Evolutionary conservation across 176 grass and related monocot genomes (phyloP).

Genomic region (Bothriochloa decipiens): DNA sequence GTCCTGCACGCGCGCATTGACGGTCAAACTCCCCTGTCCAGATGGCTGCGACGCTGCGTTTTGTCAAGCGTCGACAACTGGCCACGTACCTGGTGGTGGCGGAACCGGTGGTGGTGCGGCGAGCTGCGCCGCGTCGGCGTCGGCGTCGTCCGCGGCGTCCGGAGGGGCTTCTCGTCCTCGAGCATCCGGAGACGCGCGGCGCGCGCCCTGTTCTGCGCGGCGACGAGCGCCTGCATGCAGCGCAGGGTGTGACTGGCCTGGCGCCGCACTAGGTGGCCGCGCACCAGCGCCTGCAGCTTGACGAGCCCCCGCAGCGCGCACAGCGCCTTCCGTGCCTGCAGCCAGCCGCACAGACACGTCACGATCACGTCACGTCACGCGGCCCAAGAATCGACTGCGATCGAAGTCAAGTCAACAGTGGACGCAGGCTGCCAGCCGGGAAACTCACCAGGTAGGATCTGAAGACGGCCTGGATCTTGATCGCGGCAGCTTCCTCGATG

Average conservation of each 20-base stretch:
- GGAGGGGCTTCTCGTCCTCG: constrained; percentile 47
- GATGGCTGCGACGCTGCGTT: too few relatives aligned
- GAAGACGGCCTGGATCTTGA: constrained; percentile 86
- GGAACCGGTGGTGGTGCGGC: constrained; percentile 56
- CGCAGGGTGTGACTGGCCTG: constrained; percentile 77
- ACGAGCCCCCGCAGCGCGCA: constrained; percentile 78
- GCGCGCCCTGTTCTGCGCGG: constrained; percentile 61
- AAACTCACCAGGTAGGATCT: constrained; percentile 68
- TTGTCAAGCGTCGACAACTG: too few relatives aligned
- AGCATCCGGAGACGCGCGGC: constrained; percentile 47
- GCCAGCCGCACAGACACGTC: background rate
- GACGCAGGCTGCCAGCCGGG: background rate
- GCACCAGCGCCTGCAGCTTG: constrained; percentile 86
- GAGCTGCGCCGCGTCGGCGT: constrained; percentile 39
- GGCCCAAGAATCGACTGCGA: background rate
- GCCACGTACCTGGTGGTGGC: constrained; percentile 51
- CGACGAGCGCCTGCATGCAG: constrained; percentile 85
- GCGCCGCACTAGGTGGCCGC: constrained; percentile 71
- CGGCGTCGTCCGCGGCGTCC: constrained; percentile 50
- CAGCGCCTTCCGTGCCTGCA: constrained; percentile 90
- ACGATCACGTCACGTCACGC: background rate
- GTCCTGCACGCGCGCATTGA: background rate
- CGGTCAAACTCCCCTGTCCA: background rate
- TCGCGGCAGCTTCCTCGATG: constrained; percentile 68
- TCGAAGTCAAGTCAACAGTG: background rate